These are phyloP conservation scores for Wickerhamiella sergipiensis DNA, from an alignment of 805 yeast genomes.

Conservation along the genomic window DNA sequence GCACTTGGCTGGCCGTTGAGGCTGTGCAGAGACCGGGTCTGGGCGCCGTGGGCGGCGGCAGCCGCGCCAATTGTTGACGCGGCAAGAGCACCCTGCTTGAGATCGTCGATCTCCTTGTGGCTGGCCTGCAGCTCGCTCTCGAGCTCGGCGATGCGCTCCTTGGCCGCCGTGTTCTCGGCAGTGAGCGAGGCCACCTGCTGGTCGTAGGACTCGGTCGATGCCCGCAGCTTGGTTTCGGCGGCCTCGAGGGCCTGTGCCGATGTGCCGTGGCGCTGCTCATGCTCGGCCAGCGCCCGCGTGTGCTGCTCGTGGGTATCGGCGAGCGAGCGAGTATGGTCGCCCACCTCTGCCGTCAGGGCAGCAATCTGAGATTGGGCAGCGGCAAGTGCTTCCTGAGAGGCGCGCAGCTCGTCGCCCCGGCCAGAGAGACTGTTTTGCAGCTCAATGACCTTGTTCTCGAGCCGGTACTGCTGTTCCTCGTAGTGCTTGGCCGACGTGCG, in stretches of 20 bases:
- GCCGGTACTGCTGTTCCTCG: slow-evolving; percentile 80
- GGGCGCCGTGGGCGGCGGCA: slow-evolving; percentile 8
- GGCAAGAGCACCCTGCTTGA: slow-evolving; percentile 17
- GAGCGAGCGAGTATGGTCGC: not conserved
- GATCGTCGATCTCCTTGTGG: slow-evolving; percentile 14
- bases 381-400: slow-evolving; percentile 6
- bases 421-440: slow-evolving; percentile 46
- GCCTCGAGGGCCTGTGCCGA: slow-evolving; percentile 5
- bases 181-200: slow-evolving; percentile 21
- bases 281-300: not conserved
- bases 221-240: slow-evolving; percentile 28
- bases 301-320: not conserved
- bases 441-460: slow-evolving; percentile 96
- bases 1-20: not conserved
- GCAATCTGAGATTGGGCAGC: slow-evolving; percentile 2
- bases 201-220: slow-evolving; percentile 37
- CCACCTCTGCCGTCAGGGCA: not conserved
- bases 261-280: not conserved
- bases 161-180: slow-evolving; percentile 18
- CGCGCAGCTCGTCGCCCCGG: slow-evolving; percentile 6
- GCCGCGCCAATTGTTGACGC: slow-evolving; percentile 13
- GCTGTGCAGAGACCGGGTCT: slow-evolving; percentile 3
- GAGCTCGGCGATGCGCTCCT: slow-evolving; percentile 17
- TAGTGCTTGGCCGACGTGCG: slow-evolving; percentile 84
- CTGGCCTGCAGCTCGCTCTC: slow-evolving; percentile 19